These are phyloP conservation scores for Trichoderma sp. DNA, from an alignment of 2,329 filamentous ascomycete species.

Conservation along the genomic window DNA sequence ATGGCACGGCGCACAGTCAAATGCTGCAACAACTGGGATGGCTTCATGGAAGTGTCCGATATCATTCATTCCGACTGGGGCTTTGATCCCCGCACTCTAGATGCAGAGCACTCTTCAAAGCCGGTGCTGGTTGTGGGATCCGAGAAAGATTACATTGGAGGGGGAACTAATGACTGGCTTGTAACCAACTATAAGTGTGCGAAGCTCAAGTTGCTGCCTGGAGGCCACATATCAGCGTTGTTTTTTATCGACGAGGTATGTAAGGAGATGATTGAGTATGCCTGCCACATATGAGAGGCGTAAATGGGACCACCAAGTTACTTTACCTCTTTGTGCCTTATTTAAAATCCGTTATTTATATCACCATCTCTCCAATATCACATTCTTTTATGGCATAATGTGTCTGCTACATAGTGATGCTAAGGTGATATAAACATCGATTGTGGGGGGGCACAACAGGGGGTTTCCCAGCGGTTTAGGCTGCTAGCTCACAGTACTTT, in stretches of 20 bases:
- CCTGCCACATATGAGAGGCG: background rate
- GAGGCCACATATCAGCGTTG: conserved; percentile 24
- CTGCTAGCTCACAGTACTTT: background rate
- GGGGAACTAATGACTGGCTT: conserved; percentile 24
- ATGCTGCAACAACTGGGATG: conserved; percentile 24
- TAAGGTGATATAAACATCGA: background rate
- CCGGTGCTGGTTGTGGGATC: conserved; percentile 23
- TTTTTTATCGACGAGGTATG: conserved; percentile 26
- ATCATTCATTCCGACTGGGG: conserved; percentile 26
- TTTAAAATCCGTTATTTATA: accelerated
- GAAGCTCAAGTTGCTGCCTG: conserved; percentile 20
- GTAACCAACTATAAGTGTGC: conserved; percentile 23
- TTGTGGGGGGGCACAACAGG: background rate
- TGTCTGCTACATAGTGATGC: background rate
- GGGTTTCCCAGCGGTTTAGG: background rate
- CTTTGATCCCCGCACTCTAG: conserved; percentile 21
- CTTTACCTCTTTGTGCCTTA: no score
- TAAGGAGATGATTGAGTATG: conserved; percentile 14
- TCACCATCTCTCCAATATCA: background rate
- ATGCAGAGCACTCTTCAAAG: conserved; percentile 22
- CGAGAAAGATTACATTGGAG: conserved; percentile 21
- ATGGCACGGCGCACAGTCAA: conserved; percentile 20
- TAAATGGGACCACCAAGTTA: background rate
- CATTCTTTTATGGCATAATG: accelerated
- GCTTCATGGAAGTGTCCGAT: conserved; percentile 27